A percentile compares a stretch with the other conserved stretches of the same genome.
Evolutionary conservation across 2,329 filamentous ascomycete species (phyloP).

Genomic region (Emmonsiellopsis sp.): DNA sequence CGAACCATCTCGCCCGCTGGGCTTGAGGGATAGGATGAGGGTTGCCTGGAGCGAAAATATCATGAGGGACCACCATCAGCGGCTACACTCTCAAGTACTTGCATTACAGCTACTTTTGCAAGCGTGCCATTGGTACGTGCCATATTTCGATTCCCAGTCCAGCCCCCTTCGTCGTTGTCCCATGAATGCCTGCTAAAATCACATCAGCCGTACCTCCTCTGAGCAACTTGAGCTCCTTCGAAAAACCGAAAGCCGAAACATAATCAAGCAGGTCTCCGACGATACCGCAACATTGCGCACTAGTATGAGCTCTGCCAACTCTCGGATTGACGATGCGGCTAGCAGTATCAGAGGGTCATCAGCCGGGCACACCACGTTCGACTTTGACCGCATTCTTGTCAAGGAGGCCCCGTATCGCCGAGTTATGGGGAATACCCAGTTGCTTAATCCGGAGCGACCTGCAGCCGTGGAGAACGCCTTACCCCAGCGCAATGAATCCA

Average conservation of each 20-base stretch:
- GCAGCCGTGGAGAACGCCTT: background rate
- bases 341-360: constrained; percentile 21
- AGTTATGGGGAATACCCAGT: constrained; percentile 8
- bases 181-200: background rate
- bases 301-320: constrained; percentile 18
- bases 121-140: constrained; percentile 28
- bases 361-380: constrained; percentile 23
- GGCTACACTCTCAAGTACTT: constrained; percentile 27
- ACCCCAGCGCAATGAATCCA: constrained; percentile 7
- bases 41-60: constrained; percentile 30
- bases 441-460: constrained; percentile 8
- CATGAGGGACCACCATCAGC: constrained; percentile 27
- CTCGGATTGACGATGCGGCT: constrained; percentile 19
- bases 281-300: constrained; percentile 28
- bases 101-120: constrained; percentile 31
- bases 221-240: constrained; percentile 28
- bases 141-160: background rate
- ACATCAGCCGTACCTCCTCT: constrained; percentile 21
- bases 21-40: constrained; percentile 20
- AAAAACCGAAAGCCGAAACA: constrained; percentile 22
- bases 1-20: constrained; percentile 11
- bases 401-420: constrained; percentile 20
- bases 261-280: constrained; percentile 28
- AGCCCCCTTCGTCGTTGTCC: background rate
- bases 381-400: constrained; percentile 23